These are phyloP conservation scores for Fistulinella cinereoalba DNA, from an alignment of 1,284 basidiomycete species.

Conservation along the genomic window DNA sequence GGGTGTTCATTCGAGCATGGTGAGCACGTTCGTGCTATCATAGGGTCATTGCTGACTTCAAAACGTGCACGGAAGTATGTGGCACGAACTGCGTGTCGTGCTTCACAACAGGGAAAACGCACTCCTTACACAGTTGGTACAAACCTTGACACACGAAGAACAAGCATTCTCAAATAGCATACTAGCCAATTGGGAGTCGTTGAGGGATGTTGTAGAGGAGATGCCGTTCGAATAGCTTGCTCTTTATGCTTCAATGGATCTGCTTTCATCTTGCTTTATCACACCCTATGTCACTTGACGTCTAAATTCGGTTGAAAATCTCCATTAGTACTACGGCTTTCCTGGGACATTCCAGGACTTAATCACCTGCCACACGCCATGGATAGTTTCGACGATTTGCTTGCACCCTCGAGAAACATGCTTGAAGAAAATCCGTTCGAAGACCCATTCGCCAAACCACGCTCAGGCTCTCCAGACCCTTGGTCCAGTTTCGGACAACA, in stretches of 20 bases:
- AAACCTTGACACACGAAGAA: slow-evolving; percentile 72
- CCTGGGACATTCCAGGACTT: not conserved
- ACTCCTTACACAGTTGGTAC: slow-evolving; percentile 70
- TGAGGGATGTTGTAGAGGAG: slow-evolving; percentile 64
- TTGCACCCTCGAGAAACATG: slow-evolving; percentile 57
- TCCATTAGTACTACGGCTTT: too few species aligned
- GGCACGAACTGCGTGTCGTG: slow-evolving; percentile 87
- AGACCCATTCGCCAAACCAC: slow-evolving; percentile 61
- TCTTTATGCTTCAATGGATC: slow-evolving; percentile 4
- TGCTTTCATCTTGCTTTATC: slow-evolving; percentile 13
- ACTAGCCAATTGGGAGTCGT: slow-evolving; percentile 67
- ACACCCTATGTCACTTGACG: slow-evolving; percentile 5
- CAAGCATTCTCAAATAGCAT: slow-evolving; percentile 61
- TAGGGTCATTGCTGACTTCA: slow-evolving; percentile 4
- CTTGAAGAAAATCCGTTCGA: slow-evolving; percentile 76
- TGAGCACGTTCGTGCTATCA: slow-evolving; percentile 35
- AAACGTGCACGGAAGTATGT: slow-evolving; percentile 58
- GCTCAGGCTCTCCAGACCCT: slow-evolving; percentile 72
- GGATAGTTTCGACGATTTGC: slow-evolving; percentile 76
- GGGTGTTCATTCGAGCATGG: slow-evolving; percentile 84
- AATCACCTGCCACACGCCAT: slow-evolving; percentile 32
- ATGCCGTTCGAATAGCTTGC: slow-evolving; percentile 86
- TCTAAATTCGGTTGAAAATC: not conserved
- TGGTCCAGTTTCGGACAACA: slow-evolving; percentile 54
- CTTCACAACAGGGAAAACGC: slow-evolving; percentile 86